A percentile compares a stretch with the other conserved stretches of the same genome.
These are phyloP conservation scores for Flueggea neowawraea DNA, from an alignment of 441 rosid species.

Conservation along the genomic window DNA sequence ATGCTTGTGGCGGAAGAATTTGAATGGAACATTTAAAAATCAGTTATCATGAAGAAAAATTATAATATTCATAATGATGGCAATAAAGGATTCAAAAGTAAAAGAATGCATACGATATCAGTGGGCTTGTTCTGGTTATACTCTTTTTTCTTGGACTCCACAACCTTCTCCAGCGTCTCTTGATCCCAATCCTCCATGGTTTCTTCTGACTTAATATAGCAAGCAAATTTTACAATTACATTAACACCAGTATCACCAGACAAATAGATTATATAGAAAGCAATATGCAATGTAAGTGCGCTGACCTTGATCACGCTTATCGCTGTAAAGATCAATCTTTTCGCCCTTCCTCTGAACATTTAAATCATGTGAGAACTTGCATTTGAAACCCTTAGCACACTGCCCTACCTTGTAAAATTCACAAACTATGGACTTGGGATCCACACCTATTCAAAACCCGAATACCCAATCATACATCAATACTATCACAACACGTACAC, in stretches of 20 bases:
- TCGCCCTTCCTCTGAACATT: constrained; percentile 96
- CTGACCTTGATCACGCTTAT: constrained; percentile 72
- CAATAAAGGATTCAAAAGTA: background rate
- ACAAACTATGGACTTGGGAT: constrained; percentile 89
- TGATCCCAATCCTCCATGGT: constrained; percentile 98
- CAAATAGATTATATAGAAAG: background rate
- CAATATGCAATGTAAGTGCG: background rate
- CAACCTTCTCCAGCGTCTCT: constrained; percentile 88
- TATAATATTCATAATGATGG: background rate
- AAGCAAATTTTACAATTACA: background rate
- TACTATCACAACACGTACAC: no score
- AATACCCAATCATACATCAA: background rate
- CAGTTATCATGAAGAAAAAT: background rate
- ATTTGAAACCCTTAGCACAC: constrained; percentile 88
- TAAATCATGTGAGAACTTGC: constrained; percentile 95
- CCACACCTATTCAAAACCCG: constrained; percentile 54
- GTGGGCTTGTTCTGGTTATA: constrained; percentile 90
- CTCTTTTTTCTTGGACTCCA: constrained; percentile 77
- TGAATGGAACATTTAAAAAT: no score
- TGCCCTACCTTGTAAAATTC: constrained; percentile 91
- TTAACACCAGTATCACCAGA: no score
- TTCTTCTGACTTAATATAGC: constrained; percentile 24
- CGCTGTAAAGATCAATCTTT: constrained; percentile 86
- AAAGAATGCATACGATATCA: constrained; percentile 59
- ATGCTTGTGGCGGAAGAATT: no score